Evolutionary conservation across 768 basidiomycete species (phyloP).

Genomic region (Tricholomella constricta): DNA sequence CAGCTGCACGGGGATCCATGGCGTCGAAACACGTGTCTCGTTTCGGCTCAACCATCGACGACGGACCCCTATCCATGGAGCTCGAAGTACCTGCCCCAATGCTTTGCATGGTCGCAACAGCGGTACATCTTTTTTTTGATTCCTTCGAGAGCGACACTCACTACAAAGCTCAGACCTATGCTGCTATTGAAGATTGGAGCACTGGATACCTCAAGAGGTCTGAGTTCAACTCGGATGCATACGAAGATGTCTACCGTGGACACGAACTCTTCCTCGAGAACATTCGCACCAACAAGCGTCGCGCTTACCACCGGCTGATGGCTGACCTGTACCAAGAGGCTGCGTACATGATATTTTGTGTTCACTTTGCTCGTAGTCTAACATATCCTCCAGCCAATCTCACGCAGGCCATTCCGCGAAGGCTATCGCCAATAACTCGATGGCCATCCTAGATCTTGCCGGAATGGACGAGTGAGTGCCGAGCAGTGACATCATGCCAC

Average conservation of each 20-base stretch:
- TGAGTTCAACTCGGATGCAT: slow-evolving; percentile 4
- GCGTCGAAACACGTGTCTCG: slow-evolving; percentile 1
- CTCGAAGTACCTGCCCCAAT: slow-evolving; percentile 3
- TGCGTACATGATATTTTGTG: neutral
- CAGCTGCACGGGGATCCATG: neutral
- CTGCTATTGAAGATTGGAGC: neutral
- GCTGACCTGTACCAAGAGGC: slow-evolving; percentile 4
- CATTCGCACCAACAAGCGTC: neutral
- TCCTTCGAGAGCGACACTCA: neutral
- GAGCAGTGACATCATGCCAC: too few relatives aligned
- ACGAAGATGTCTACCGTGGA: slow-evolving; percentile 4
- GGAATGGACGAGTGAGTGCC: slow-evolving; percentile 11
- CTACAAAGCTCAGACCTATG: slow-evolving; percentile 1
- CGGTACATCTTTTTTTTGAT: neutral
- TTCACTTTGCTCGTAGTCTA: neutral
- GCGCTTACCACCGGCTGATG: slow-evolving; percentile 10
- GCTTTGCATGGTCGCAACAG: slow-evolving; percentile 2
- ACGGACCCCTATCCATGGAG: neutral
- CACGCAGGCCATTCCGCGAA: neutral
- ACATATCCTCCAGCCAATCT: neutral
- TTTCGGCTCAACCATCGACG: neutral
- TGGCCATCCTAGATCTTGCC: slow-evolving; percentile 1
- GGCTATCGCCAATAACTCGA: neutral
- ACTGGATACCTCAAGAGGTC: neutral
- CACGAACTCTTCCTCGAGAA: slow-evolving; percentile 1